Base-by-base conservation (phyloP, 2,329 filamentous ascomycete genomes). In the Fusarium domesticum region DNA sequence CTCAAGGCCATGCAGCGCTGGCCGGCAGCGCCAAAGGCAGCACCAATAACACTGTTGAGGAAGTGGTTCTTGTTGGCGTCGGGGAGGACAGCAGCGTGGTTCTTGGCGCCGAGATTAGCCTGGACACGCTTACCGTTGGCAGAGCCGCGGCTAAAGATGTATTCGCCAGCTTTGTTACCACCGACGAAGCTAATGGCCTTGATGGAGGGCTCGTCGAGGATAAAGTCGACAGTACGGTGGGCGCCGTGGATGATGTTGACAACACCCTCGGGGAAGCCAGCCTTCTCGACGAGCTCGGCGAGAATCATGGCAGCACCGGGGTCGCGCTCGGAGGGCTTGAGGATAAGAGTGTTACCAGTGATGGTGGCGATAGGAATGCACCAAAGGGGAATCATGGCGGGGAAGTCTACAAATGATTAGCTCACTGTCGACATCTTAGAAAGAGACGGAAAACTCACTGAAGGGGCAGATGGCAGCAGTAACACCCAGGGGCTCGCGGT, bases 321-420 rank as follows among this genome's bases (percentile, higher is more conserved):
- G 60, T 92, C 88, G 46, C 88, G 82, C 73, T 95, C 88, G 1
- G 88, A 92, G 8, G 88, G 88, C 77, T 95, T 95, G 58, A 95
- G 75, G 56, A 95, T 81, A 46, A 90, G 74, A 12, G 87, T 91
- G 74, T 95, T 95, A 40, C 88, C 88, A 15, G 86, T 89, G 19
- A 91, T 80, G 34, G 87, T 88, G 36, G 88, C 88, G 58, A 93
- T 87, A 31, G 88, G 89, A 50, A 95, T 90, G 49, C 81, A 89
- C 88, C 88, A 95, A n/a, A 95, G 77, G 4, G 88, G 89, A 66
- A 95, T 93, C 88, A 95, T 95, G 58, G 88, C 88, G 34, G 88
- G 88, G 71, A 93, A 93, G 75, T 93, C 84, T 88, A 48, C 3
- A 15, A n/a, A 19, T 6, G n/a, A 36, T 59, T 44, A 58, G 50